Base-by-base conservation (phyloP, 208 protist genomes). In the Herpetomonas samuelpessoai region DNA sequence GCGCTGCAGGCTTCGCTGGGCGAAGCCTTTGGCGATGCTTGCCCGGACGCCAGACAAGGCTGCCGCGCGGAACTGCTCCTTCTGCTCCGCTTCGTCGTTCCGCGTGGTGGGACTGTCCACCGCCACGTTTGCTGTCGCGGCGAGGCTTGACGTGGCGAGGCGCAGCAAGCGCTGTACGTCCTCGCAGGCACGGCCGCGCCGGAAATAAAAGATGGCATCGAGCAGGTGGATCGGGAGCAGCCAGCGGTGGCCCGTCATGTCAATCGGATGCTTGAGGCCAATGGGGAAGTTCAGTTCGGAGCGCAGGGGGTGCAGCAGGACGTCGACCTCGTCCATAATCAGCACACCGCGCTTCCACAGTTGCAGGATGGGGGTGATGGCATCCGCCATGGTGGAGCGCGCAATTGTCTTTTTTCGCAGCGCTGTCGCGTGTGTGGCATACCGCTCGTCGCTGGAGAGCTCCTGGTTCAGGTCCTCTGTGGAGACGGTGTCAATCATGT, bases 271-370 rank as follows among this genome's bases (percentile, higher is more conserved):
- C 71, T 95, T 96, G 35, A 76, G 59, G 4, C 96, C 93, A 70
- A 98, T 97, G 14, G 96, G 96, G 76, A 97, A 98, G 76, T 98
- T 98, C 44, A 98, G 83, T 76, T 98, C 96, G 0, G 87, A 96
- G 41, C 93, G 92, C 39, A 98, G 86, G 29, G 96, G 96, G 65
- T 98, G 93, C 45, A 98, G 77, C 28, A 98, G 79, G 30, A 98
- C 81, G 70, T 98, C 96, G 9, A 98, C 93, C 57, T 97, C 92
- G 70, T 97, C 94, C 87, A 98, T 95, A 28, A 98, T 92, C 14
- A 96, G 73, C 31, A 95, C 88, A 10, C 93, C 92, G 29, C 75
- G 67, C 39, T 81, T 65, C 86, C 90, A 97, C 47, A 97, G 68
- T 28, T 93, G 62, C 18, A 97, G 57, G 46, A 97, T 93, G 25